Evolutionary conservation across 768 basidiomycete species (phyloP).

Genomic region (Leccinum pellstonianum): DNA sequence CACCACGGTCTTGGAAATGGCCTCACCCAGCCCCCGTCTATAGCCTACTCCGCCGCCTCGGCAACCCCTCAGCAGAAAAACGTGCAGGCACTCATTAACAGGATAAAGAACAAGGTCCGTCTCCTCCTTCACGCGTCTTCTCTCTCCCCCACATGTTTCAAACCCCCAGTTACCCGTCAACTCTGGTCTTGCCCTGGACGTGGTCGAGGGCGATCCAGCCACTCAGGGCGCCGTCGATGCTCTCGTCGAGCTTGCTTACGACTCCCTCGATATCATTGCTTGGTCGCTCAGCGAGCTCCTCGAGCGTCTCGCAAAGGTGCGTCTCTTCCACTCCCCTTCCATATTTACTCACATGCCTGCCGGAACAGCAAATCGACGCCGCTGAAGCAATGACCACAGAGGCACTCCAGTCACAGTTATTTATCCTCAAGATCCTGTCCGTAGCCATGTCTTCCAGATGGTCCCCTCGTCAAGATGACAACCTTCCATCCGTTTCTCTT

Average conservation of each 20-base stretch:
- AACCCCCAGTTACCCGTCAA: conserved; percentile 72
- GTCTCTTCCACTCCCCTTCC: conserved; percentile 11
- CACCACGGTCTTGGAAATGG: conserved; percentile 41
- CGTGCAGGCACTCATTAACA: conserved; percentile 73
- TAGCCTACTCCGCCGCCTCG: conserved; percentile 37
- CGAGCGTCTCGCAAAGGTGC: conserved; percentile 75
- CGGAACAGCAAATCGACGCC: conserved; percentile 50
- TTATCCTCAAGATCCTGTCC: conserved; percentile 78
- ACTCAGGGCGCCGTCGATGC: conserved; percentile 76
- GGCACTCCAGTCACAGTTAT: conserved; percentile 82
- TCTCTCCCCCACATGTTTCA: not conserved
- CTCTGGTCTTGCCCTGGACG: conserved; percentile 72
- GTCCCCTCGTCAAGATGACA: conserved; percentile 45
- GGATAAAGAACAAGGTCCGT: conserved; percentile 77
- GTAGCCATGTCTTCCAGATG: conserved; percentile 78
- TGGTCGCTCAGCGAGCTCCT: conserved; percentile 75
- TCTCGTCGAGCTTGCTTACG: conserved; percentile 73
- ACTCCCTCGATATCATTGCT: conserved; percentile 78
- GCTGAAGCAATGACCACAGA: conserved; percentile 59
- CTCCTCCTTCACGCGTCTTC: not conserved
- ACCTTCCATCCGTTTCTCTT: conserved; percentile 41
- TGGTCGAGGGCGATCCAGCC: conserved; percentile 73
- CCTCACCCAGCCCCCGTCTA: conserved; percentile 33
- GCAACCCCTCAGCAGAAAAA: conserved; percentile 78
- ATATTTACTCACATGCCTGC: conserved; percentile 14